phyloP scores from a whole-genome alignment of 2,329 filamentous ascomycete genomes.

The Bipolaris oryzae region DNA sequence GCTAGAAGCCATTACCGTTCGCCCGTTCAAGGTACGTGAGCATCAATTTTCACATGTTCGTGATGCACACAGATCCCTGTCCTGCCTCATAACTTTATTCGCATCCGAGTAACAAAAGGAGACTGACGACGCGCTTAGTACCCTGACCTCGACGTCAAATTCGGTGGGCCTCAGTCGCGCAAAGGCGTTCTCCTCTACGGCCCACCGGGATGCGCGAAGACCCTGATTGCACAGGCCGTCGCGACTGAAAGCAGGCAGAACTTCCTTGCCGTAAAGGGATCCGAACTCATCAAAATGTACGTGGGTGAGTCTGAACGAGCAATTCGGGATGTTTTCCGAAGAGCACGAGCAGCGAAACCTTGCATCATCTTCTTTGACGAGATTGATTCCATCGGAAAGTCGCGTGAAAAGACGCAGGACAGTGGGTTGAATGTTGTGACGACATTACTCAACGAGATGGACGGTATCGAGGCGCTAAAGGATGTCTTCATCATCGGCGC shows the following conservation, averaged over 20 bases:
- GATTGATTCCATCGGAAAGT: slow-evolving; percentile 81
- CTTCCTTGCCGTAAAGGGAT: slow-evolving; percentile 92
- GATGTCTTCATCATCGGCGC: slow-evolving; percentile 88
- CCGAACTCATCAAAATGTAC: slow-evolving; percentile 94
- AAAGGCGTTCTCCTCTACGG: slow-evolving; percentile 91
- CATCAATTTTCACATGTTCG: not conserved
- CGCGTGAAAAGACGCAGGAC: slow-evolving; percentile 56
- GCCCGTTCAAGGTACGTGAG: slow-evolving; percentile 59
- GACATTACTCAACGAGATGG: slow-evolving; percentile 92
- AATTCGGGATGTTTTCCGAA: slow-evolving; percentile 82
- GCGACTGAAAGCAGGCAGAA: slow-evolving; percentile 91
- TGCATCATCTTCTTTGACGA: slow-evolving; percentile 98
- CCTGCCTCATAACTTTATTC: not conserved
- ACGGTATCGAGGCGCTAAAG: slow-evolving; percentile 84
- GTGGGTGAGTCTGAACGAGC: slow-evolving; percentile 92
- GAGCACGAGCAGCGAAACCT: slow-evolving; percentile 82
- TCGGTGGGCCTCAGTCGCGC: slow-evolving; percentile 55
- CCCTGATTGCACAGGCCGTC: slow-evolving; percentile 85
- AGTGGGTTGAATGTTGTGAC: slow-evolving; percentile 82
- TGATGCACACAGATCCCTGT: not conserved
- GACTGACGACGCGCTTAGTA: slow-evolving; percentile 29
- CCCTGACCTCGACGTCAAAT: slow-evolving; percentile 44
- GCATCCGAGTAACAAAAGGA: not conserved
- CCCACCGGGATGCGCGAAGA: slow-evolving; percentile 93
- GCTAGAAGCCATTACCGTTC: slow-evolving; percentile 63